Evolutionary conservation across 352 stramenopile genomes (phyloP).

Genomic region (Plasmopara halstedii): DNA sequence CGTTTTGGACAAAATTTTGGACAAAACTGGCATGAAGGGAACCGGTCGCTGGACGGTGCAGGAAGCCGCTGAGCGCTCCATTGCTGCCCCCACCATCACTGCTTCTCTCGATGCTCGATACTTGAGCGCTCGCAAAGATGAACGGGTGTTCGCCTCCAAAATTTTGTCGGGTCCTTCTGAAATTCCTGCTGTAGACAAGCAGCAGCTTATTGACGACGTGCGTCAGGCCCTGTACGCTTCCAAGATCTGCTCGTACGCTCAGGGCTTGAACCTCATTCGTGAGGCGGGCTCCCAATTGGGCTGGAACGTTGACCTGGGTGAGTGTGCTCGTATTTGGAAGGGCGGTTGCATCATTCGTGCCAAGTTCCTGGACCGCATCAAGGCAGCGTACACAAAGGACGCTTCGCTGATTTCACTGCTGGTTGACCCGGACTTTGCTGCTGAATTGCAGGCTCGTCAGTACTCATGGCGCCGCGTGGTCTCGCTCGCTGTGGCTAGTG

Average conservation of each 20-base stretch:
- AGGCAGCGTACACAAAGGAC: slow-evolving; percentile 90
- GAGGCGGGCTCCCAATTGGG: slow-evolving; percentile 91
- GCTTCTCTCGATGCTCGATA: slow-evolving; percentile 95
- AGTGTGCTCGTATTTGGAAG: slow-evolving; percentile 98
- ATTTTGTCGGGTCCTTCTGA: slow-evolving; percentile 91
- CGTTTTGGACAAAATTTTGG: slow-evolving; percentile 95
- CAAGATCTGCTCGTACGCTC: slow-evolving; percentile 99
- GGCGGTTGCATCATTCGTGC: slow-evolving; percentile 99
- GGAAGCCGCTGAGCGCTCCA: slow-evolving; percentile 92
- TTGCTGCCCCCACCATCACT: slow-evolving; percentile 96
- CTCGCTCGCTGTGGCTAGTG: slow-evolving; percentile 91
- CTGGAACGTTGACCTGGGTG: slow-evolving; percentile 95
- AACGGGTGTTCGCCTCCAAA: slow-evolving; percentile 90
- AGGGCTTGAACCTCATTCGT: slow-evolving; percentile 93
- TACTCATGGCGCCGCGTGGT: slow-evolving; percentile 96
- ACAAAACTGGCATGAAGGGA: slow-evolving; percentile 99
- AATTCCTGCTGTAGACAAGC: slow-evolving; percentile 89
- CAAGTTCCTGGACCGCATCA: slow-evolving; percentile 96
- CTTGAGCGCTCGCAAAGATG: slow-evolving; percentile 93
- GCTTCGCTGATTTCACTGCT: slow-evolving; percentile 93
- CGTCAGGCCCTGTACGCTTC: slow-evolving; percentile 94
- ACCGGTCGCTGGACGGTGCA: slow-evolving; percentile 96
- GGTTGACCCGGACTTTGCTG: slow-evolving; percentile 95
- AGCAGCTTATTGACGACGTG: slow-evolving; percentile 96
- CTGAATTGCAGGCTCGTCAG: slow-evolving; percentile 92